Base-by-base conservation (phyloP, 73 alveolate genomes). In the Tetrahymena malaccensis region DNA sequence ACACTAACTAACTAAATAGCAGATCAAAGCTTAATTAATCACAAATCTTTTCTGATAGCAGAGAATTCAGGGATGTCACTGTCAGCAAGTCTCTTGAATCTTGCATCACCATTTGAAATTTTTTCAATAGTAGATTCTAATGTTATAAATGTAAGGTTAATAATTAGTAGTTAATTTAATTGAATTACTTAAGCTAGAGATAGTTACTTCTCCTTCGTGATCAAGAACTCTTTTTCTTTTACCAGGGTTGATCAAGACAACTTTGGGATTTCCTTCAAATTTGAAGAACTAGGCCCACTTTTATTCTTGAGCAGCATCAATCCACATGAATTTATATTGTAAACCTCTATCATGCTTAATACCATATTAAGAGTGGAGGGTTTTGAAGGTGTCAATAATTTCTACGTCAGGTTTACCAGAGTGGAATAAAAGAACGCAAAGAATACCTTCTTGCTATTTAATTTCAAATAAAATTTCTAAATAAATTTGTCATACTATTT, bases 211-310 rank as follows among this genome's bases (percentile, higher is more conserved):
- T 3, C 96, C 96, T 7, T 96, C 97, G 70, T 96, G 98, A 43
- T 96, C 95, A 17, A 94, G 96, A 96, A 85, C 96, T 96, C 98
- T 70, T 97, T 97, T 97, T 94, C 97, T 97, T 94, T 97, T 97
- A 19, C 98, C 98, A 21, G 98, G 99, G 97, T 97, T 97, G 93
- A 97, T 93, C 43, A 96, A 95, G 17, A 96, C 97, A 15, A 97
- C 94, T 93, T 96, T 95, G 22, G 98, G 97, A 33, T 43, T 97
- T 22, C 96, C 96, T 33, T 85, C 43, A 16, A 97, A 56, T 19
- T 93, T 97, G 93, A 97, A 97, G 94, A 94, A 35, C 17, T 83
- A 33, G 35, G 97, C 95, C 96, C 96, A 95, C 96, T 85, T 85
- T 34, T 89, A 85, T 95, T 95, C 96, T 85, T 58, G 56, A 17